These are phyloP conservation scores for Ganoderma sinense DNA, from an alignment of 1,284 basidiomycete species.

Conservation along the genomic window DNA sequence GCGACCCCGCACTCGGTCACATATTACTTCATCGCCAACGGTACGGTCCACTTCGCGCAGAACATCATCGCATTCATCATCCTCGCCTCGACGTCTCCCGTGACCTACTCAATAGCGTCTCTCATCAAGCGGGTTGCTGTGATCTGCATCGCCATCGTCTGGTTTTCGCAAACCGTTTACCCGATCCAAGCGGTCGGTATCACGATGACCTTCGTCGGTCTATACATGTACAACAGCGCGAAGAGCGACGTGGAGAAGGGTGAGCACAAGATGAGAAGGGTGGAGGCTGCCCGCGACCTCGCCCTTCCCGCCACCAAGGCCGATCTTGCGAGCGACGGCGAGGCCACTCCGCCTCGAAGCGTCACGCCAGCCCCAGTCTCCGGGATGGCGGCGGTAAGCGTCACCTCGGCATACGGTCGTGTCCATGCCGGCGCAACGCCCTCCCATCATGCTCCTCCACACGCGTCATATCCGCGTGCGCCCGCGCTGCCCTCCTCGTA, in stretches of 20 bases:
- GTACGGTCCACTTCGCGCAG: constrained; percentile 95
- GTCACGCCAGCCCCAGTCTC: constrained; percentile 23
- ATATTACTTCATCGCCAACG: constrained; percentile 90
- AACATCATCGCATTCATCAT: constrained; percentile 98
- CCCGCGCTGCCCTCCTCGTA: constrained; percentile 22
- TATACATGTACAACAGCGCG: constrained; percentile 97
- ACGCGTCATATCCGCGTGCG: constrained; percentile 22
- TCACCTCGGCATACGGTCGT: constrained; percentile 35
- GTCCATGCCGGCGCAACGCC: constrained; percentile 4
- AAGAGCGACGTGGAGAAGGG: constrained; percentile 94
- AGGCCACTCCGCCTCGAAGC: constrained; percentile 7
- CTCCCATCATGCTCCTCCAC: constrained; percentile 27
- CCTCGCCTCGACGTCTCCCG: constrained; percentile 94
- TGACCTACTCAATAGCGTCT: constrained; percentile 98
- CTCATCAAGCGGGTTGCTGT: constrained; percentile 98
- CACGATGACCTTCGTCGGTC: constrained; percentile 85
- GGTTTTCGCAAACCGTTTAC: constrained; percentile 93
- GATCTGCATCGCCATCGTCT: constrained; percentile 96
- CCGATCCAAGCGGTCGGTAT: constrained; percentile 90
- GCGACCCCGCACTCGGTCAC: constrained; percentile 62
- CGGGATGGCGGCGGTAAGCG: constrained; percentile 24
- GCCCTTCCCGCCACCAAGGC: constrained; percentile 75
- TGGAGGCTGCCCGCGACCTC: constrained; percentile 83
- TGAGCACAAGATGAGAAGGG: constrained; percentile 85
- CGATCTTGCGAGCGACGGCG: constrained; percentile 32